Base-by-base conservation (phyloP, 805 yeast genomes). In the Wickerhamiella nectarea region DNA sequence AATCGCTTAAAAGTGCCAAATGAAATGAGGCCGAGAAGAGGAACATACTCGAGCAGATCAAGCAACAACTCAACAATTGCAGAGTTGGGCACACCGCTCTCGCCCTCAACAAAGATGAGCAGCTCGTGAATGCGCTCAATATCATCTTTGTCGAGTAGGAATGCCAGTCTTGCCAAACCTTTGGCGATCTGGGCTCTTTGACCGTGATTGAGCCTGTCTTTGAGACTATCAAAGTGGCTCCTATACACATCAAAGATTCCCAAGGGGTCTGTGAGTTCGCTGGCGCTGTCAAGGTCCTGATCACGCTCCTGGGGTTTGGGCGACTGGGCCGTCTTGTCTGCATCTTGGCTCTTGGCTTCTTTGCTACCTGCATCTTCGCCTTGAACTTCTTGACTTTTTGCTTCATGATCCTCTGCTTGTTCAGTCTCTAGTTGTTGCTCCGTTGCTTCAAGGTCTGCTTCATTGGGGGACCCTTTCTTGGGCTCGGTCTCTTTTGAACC, bases 1-100 rank as follows among this genome's bases (percentile, higher is more conserved):
- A 85, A 70, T 10, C 67, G 67, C 46, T 66, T 66, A 58, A 73
- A 80, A 50, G 67, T 67, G 3, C 71, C 60, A 45, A 77, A 57
- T 17, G 55, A 48, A 28, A 67, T 54, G 3, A 64, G 61, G 10
- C 52, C 54, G 5, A 58, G 49, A 12, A 65, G 43, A 5, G 60
- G 54, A 44, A 52, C 53, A 20, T 52, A 54, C 34, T 55, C 54
- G 37, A 66, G 53, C 17, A 67, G 59, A 14, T 58, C 46, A 36
- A 57, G 52, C 8, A 66, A 52, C n/a, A 66, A 51, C 42, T 59
- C 61, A 8, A 55, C 56, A 44, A 53, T 34, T 35, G 44, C 40
- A 15, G 45, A 22, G 22, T 36, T 38, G 15, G 34, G 29, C 34
- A 34, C 31, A 18, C 26, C 36, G n/a, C 29, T 22, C 19, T 46